Conservation (phyloP, 2,329 filamentous ascomycete genomes). For the Penicillium polonicum region DNA sequence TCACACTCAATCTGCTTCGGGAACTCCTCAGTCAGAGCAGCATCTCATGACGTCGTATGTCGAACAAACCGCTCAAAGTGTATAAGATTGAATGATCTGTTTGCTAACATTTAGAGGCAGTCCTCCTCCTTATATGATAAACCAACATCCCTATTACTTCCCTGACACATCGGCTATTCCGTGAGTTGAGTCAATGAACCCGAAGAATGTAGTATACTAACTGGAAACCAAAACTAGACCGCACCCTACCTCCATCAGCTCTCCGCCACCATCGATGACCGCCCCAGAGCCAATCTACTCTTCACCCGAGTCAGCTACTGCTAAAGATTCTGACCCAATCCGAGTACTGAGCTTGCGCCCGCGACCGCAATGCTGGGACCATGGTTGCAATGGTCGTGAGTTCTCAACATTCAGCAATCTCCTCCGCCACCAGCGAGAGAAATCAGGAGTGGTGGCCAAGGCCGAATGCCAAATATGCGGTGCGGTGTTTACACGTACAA, state of each 20-base stretch:
- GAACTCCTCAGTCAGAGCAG: constrained; percentile 13
- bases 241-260: constrained; percentile 27
- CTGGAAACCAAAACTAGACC: constrained; percentile 12
- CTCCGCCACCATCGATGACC: constrained; percentile 27
- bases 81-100: background rate
- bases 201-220: constrained; percentile 10
- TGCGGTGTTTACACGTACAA: constrained; percentile 87
- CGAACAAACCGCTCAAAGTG: background rate
- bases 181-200: constrained; percentile 22
- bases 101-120: constrained; percentile 21
- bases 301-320: constrained; percentile 25
- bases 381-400: constrained; percentile 91
- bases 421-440: constrained; percentile 87
- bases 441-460: constrained; percentile 86
- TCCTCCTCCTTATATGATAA: constrained; percentile 35
- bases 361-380: constrained; percentile 97
- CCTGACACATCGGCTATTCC: constrained; percentile 31
- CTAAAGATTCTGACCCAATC: constrained; percentile 51
- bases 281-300: constrained; percentile 30
- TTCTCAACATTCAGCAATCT: constrained; percentile 97
- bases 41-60: constrained; percentile 23
- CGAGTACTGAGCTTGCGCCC: constrained; percentile 73
- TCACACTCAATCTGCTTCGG: constrained; percentile 13
- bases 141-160: constrained; percentile 37
- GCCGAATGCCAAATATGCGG: constrained; percentile 87